Evolutionary conservation across 208 protist species (phyloP).

Genomic region (Crithidia sp.): DNA sequence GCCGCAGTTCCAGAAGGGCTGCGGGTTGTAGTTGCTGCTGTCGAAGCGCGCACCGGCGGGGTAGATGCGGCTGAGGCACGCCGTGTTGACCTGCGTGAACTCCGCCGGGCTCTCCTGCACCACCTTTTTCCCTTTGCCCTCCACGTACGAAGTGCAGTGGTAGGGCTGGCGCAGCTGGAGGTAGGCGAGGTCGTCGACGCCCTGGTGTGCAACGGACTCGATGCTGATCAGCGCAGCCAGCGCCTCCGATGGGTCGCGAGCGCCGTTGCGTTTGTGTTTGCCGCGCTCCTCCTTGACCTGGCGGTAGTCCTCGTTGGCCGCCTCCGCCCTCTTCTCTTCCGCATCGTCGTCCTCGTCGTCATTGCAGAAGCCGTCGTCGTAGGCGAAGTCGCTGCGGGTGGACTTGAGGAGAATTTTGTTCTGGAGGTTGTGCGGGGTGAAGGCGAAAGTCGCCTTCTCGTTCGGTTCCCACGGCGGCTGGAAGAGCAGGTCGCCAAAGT

Average conservation of each 20-base stretch:
- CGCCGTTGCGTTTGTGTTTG: conserved; percentile 1
- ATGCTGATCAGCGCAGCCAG: conserved; percentile 67
- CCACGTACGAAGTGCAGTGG: conserved; percentile 60
- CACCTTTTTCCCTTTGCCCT: conserved; percentile 59
- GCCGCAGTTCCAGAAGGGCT: conserved; percentile 74
- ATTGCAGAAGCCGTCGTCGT: conserved; percentile 1
- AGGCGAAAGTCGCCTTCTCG: conserved; percentile 42
- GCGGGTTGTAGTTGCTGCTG: conserved; percentile 93
- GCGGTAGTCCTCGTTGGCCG: conserved; percentile 3
- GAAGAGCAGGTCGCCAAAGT: conserved; percentile 65
- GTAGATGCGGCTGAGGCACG: conserved; percentile 90
- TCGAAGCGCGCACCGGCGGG: conserved; percentile 89
- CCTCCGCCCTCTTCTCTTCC: neutral
- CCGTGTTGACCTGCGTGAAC: conserved; percentile 58
- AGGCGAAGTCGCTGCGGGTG: conserved; percentile 3
- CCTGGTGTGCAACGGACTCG: conserved; percentile 64
- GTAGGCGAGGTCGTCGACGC: conserved; percentile 52
- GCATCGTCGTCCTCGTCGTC: conserved; percentile 1
- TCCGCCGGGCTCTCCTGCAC: conserved; percentile 28
- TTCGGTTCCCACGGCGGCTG: conserved; percentile 39
- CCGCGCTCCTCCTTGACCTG: conserved; percentile 6
- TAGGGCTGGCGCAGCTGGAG: conserved; percentile 57
- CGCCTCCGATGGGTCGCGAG: conserved; percentile 15
- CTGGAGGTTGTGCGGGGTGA: conserved; percentile 60
- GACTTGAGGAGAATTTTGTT: conserved; percentile 68